Percentiles rank a stretch among this genome's conserved stretches.
These are phyloP conservation scores for Talaromyces stipitatus DNA, from an alignment of 495 filamentous ascomycete species.

Conservation along the genomic window DNA sequence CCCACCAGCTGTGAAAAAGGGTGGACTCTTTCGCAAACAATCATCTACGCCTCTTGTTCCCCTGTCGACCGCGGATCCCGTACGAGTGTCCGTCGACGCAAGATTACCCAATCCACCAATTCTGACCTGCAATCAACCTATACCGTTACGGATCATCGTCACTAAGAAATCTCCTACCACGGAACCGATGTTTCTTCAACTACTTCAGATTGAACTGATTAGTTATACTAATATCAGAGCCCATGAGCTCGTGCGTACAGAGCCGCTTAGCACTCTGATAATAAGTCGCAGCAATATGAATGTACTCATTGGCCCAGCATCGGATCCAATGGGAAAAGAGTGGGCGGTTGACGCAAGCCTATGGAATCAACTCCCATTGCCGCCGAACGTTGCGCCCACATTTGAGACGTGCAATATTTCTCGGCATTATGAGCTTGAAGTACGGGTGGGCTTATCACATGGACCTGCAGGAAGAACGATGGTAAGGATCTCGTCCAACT, in stretches of 20 bases:
- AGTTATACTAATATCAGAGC: slow-evolving; percentile 72
- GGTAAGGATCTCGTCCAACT: slow-evolving; percentile 30
- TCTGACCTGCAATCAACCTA: slow-evolving; percentile 75
- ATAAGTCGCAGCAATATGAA: slow-evolving; percentile 58
- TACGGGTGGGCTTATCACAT: slow-evolving; percentile 66
- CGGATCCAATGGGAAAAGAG: slow-evolving; percentile 57
- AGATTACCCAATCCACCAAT: slow-evolving; percentile 84
- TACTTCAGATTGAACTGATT: slow-evolving; percentile 72
- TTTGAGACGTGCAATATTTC: slow-evolving; percentile 87
- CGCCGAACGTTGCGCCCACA: slow-evolving; percentile 74
- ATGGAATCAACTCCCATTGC: slow-evolving; percentile 64
- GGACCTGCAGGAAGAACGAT: slow-evolving; percentile 41
- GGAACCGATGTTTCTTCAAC: slow-evolving; percentile 63
- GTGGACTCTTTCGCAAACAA: slow-evolving; percentile 44
- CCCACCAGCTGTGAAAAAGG: slow-evolving; percentile 37
- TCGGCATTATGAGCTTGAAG: slow-evolving; percentile 73
- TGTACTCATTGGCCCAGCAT: slow-evolving; percentile 50
- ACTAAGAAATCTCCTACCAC: slow-evolving; percentile 60
- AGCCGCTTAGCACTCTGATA: slow-evolving; percentile 62
- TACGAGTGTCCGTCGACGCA: slow-evolving; percentile 61
- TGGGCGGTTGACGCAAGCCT: slow-evolving; percentile 54
- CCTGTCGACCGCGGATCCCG: slow-evolving; percentile 19
- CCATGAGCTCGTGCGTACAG: slow-evolving; percentile 58
- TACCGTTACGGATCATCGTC: slow-evolving; percentile 73
- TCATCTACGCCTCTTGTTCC: slow-evolving; percentile 14